These are phyloP conservation scores for Histomonas meleagridis DNA, from an alignment of 208 protist genomes.

Conservation along the genomic window DNA sequence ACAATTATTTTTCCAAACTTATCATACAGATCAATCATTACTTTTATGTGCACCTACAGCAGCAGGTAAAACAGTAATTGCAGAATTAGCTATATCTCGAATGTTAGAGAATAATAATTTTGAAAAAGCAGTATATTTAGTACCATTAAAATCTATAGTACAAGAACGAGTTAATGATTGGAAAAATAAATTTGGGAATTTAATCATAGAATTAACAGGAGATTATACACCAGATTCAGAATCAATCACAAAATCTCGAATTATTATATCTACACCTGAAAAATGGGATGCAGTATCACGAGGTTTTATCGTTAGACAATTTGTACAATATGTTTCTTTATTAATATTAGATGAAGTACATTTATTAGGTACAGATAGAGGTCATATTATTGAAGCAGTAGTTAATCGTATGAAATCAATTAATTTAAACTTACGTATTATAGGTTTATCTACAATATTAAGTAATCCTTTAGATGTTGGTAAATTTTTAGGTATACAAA, in stretches of 20 bases:
- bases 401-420: constrained; percentile 94
- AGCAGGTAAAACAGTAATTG: constrained; percentile 90
- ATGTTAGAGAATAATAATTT: constrained; percentile 64
- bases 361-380: constrained; percentile 90
- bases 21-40: constrained; percentile 92
- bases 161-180: constrained; percentile 94
- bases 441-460: constrained; percentile 92
- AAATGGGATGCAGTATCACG: constrained; percentile 98
- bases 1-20: constrained; percentile 59
- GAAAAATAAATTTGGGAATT: constrained; percentile 65
- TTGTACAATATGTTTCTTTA: constrained; percentile 70
- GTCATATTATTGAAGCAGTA: constrained; percentile 91
- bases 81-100: constrained; percentile 92
- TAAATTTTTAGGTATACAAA: constrained; percentile 87
- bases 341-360: constrained; percentile 97
- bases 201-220: constrained; percentile 75
- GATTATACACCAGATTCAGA: constrained; percentile 49
- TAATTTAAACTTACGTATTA: constrained; percentile 69
- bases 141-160: constrained; percentile 95
- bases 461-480: constrained; percentile 91
- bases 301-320: constrained; percentile 49
- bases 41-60: constrained; percentile 90
- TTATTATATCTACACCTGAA: constrained; percentile 95
- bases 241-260: constrained; percentile 62
- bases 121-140: constrained; percentile 81